Conservation (phyloP, 1,139 yeast genomes). For the Saccharomyces pastorianus region DNA sequence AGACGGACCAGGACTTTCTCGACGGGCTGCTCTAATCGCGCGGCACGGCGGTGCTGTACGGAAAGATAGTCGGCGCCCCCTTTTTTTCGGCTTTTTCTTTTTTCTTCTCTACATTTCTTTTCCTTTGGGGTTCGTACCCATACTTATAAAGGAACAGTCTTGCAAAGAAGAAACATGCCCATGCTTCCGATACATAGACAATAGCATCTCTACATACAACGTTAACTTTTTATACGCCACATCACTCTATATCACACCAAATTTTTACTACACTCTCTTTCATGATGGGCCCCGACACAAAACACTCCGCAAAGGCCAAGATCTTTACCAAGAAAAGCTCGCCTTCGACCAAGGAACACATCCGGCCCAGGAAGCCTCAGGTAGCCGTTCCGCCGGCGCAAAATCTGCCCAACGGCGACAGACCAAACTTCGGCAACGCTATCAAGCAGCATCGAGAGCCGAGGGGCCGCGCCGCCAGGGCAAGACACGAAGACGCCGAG, state of each 20-base stretch:
- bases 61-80: neutral
- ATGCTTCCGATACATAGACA: constrained; percentile 9
- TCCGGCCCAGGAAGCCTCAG: constrained; percentile 6
- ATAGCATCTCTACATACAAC: neutral
- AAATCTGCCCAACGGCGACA: constrained; percentile 20
- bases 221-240: neutral
- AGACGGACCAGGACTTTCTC: constrained; percentile 24
- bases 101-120: neutral
- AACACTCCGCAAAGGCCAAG: neutral
- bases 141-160: neutral
- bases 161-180: constrained; percentile 25
- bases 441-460: neutral
- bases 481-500: neutral
- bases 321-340: neutral
- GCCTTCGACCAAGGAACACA: neutral
- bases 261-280: neutral
- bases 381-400: constrained; percentile 13
- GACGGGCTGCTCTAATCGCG: constrained; percentile 18
- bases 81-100: neutral
- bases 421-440: constrained; percentile 17
- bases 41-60: neutral
- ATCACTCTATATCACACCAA: neutral
- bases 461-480: neutral
- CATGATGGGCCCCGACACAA: neutral
- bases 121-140: neutral